Evolutionary conservation across 1,284 basidiomycete species (phyloP), one percentile per base, ranked within the genome.

Genomic region (Fereydounia khargensis): DNA sequence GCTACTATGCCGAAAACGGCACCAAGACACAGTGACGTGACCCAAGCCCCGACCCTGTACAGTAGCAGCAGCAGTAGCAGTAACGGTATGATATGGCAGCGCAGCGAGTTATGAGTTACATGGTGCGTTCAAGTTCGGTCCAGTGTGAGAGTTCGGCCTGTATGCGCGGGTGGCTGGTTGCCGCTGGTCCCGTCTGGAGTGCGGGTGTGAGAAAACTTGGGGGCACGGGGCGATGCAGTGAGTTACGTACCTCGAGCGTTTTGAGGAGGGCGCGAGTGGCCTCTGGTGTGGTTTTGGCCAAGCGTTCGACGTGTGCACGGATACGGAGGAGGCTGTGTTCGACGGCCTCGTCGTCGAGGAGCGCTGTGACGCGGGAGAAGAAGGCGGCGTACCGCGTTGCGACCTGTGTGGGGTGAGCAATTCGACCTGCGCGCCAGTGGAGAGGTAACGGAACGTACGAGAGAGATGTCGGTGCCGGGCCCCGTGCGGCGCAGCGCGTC

Each of bases 101-200:
- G n/a, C n/a, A n/a, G n/a, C n/a, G n/a, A n/a, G n/a, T n/a, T n/a
- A n/a, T n/a, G n/a, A n/a, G n/a, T 32, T n/a, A 27, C 28, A 20
- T 24, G 20, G 14, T 24, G n/a, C 24, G 35, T 24, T 28, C 36
- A 28, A 46, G 25, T 22, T 55, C 48, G 25, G 49, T 47, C 57
- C 57, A 65, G 19, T 48, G 61, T 8, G 47, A 28, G 19, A 62
- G 42, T 22, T 65, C 62, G 34, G 61, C 53, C 22, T 65, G 62
- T 1, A 62, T n/a, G 7, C 43, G 34, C n/a, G 36, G 43, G 11
- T n/a, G n/a, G n/a, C n/a, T n/a, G n/a, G n/a, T n/a, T n/a, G n/a
- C n/a, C n/a, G n/a, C n/a, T n/a, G n/a, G n/a, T n/a, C n/a, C n/a
- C n/a, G n/a, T n/a, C n/a, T 13, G 6, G 42, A 17, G 19, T 25